A percentile compares a stretch with the other conserved stretches of the same genome.
Evolutionary conservation across 805 yeast species (phyloP).

Genomic region (Spencermartinsiella europaea): DNA sequence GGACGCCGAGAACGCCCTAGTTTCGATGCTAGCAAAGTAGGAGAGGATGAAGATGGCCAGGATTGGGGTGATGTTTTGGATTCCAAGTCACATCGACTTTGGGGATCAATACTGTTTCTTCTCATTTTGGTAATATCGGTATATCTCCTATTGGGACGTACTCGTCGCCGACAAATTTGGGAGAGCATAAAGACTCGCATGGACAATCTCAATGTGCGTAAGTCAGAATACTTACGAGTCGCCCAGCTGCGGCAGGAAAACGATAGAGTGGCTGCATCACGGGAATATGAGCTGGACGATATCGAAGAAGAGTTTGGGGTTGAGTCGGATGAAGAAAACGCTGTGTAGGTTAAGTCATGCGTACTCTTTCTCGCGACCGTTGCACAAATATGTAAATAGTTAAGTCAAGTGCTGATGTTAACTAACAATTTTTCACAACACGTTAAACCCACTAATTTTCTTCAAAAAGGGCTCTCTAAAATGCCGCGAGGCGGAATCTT

Average conservation of each 20-base stretch:
- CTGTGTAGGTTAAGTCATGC: too few species aligned
- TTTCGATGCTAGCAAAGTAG: conserved; percentile 15
- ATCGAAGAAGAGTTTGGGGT: conserved; percentile 19
- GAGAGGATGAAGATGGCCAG: conserved; percentile 22
- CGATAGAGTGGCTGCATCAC: conserved; percentile 8
- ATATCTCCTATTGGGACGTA: conserved; percentile 35
- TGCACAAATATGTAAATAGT: too few species aligned
- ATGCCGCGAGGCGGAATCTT: too few species aligned
- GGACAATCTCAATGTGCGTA: conserved; percentile 3
- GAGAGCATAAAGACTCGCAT: conserved; percentile 17
- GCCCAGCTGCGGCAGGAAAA: neutral
- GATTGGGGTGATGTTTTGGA: conserved; percentile 19
- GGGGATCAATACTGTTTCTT: conserved; percentile 36
- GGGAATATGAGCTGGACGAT: conserved; percentile 24
- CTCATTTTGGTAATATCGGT: conserved; percentile 29
- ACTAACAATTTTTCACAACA: too few species aligned
- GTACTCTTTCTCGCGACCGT: too few species aligned
- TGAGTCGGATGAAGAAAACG: conserved; percentile 15
- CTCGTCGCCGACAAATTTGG: conserved; percentile 19
- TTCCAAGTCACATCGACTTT: conserved; percentile 30
- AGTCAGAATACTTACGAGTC: conserved; percentile 8
- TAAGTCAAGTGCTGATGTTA: too few species aligned
- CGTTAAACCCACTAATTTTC: too few species aligned
- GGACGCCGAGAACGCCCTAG: conserved; percentile 11
- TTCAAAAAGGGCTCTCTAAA: too few species aligned